Conservation (phyloP, 2,329 filamentous ascomycete genomes). For the Colletotrichum zoysiae region DNA sequence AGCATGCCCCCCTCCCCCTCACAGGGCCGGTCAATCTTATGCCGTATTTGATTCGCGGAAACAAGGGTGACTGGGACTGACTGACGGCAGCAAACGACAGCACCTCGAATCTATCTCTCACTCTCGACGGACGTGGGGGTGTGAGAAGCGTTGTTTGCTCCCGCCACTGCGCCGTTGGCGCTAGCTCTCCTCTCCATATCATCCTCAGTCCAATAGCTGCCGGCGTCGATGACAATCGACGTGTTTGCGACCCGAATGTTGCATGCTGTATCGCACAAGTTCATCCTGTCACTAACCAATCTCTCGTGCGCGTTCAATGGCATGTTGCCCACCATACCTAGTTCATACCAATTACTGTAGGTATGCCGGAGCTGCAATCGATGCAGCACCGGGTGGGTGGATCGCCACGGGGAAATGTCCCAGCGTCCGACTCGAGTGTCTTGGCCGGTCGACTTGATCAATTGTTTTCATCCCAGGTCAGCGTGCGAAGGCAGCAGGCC, state of each 20-base stretch:
- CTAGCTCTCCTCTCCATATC: not conserved
- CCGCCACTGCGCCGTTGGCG: not conserved
- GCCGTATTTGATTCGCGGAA: not conserved
- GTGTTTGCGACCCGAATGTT: not conserved
- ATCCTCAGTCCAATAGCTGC: not conserved
- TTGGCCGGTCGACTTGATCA: not conserved
- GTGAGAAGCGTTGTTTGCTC: conserved; percentile 8
- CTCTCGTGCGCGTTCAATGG: not conserved
- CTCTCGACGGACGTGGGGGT: not conserved
- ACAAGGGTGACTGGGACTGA: not conserved
- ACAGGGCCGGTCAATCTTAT: not conserved
- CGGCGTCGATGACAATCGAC: not conserved
- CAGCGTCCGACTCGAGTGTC: not conserved
- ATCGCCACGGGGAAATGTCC: not conserved
- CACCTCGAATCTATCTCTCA: not conserved
- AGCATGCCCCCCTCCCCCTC: not conserved
- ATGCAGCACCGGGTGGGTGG: not conserved
- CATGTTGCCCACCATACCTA: not conserved
- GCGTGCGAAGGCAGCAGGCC: not conserved
- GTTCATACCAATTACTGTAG: not conserved
- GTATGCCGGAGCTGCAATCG: not conserved
- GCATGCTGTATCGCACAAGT: not conserved
- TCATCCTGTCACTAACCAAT: not conserved
- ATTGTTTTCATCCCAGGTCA: not conserved
- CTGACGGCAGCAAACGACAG: conserved; percentile 3